Base-by-base conservation (phyloP, 768 basidiomycete genomes). In the Rhizopogon vulgaris region DNA sequence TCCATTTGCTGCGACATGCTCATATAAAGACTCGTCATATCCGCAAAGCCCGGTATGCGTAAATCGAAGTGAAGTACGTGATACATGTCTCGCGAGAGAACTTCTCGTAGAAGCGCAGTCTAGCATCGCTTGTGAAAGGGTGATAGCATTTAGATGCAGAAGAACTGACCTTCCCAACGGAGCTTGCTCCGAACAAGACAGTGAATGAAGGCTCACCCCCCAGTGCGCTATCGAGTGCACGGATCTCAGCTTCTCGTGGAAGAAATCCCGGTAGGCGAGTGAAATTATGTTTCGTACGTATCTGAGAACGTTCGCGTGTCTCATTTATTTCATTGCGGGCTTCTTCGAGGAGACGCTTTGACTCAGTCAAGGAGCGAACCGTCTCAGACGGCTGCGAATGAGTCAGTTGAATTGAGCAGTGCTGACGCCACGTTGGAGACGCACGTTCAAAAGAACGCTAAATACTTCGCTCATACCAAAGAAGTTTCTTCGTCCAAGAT, bases 21-120 rank as follows among this genome's bases (percentile, higher is more conserved):
- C 64, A 73, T 77, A 60, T 92, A 91, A 32, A 92, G 72, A 59
- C 89, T 90, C 1, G 79, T 70, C 10, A 92, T 73, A 61, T 91
- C 90, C 2, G 88, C 87, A 60, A 92, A 92, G 0, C 88, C 89
- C 3, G 90, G 80, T 45, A 91, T 89, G 4, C 89, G 82, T 39
- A 93, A 74, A 65, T 92, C 89, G 57, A 92, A 88, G 61, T 90
- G 85, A 43, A 91, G 76, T 49, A 91, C 87, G 68, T 90, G 87
- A 61, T 85, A 92, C 46, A 71, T 72, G 9, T 82, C 76, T 17
- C 74, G 71, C 10, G 81, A 82, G 24, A 93, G 79, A 25, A 91
- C 80, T 67, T 92, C 86, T 41, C 89, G 78, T 11, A 92, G 73
- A 7, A 93, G 77, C 0, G 85, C 82, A 5, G 90, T 93, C 84